Evolutionary conservation across 441 rosid genomes (phyloP).

Genomic region (Populus hybrid): DNA sequence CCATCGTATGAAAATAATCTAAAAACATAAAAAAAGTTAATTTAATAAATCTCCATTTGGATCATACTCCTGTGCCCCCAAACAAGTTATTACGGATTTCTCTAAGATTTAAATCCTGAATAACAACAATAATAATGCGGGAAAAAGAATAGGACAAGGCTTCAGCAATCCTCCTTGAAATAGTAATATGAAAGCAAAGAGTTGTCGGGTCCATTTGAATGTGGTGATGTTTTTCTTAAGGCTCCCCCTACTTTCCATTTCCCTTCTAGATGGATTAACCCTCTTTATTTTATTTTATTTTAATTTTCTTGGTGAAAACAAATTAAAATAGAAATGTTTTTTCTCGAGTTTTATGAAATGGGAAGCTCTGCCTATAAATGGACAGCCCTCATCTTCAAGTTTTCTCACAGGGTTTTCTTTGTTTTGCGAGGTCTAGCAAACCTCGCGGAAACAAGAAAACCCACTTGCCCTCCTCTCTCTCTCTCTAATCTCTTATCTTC

Average conservation of each 20-base stretch:
- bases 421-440: slow-evolving; percentile 44
- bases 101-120: no score
- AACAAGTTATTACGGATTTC: no score
- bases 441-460: slow-evolving; percentile 52
- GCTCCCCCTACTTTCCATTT: not conserved
- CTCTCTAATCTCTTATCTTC: not conserved
- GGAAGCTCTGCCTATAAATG: slow-evolving; percentile 27
- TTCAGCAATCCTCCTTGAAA: no score
- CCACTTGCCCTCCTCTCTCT: not conserved
- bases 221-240: not conserved
- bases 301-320: no score
- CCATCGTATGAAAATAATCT: no score
- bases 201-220: slow-evolving; percentile 9
- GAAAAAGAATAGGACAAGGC: no score
- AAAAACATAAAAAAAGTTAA: no score
- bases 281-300: not conserved
- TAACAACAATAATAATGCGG: no score
- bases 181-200: not conserved
- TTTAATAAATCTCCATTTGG: no score
- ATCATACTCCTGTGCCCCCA: accelerated
- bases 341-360: not conserved
- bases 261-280: not conserved
- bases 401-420: slow-evolving; percentile 33
- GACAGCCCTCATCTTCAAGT: not conserved
- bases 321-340: no score